Evolutionary conservation across 1,284 basidiomycete genomes (phyloP), one percentile per base, ranked within the genome.

Genomic region (Peniophora sp.): DNA sequence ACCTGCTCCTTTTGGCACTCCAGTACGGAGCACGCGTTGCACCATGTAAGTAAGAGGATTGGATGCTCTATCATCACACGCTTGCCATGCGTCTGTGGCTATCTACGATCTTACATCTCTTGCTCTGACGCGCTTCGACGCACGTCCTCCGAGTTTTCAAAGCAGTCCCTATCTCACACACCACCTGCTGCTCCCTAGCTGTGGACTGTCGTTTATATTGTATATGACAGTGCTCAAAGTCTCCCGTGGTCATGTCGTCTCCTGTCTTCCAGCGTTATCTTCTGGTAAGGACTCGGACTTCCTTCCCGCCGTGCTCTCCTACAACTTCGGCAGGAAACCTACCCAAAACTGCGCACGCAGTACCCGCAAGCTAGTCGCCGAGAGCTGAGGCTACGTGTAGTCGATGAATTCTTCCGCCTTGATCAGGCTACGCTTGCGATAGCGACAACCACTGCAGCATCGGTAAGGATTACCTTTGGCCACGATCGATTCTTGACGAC

Each of bases 311-410:
- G n/a, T 45, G 22, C 25, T 35, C 19, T 32, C 22, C 19, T 17
- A 14, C 12, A 19, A 41, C 38, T n/a, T 10, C 17, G 19, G 25
- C 55, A 75, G 71, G 66, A 59, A 54, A 55, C 60, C 49, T 76
- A 76, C 50, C 51, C 62, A 3, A 52, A 59, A 19, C 51, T 64
- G n/a, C 74, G 71, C 53, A 55, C 53, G 3, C 60, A 45, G 9
- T 59, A 65, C 50, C 72, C 70, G 23, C 53, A 58, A 16, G 71
- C 72, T 55, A 70, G 72, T 25, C 66, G 70, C n/a, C 66, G 75
- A 19, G 61, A 55, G 45, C 67, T 68, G 67, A 61, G 63, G 39
- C 57, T 76, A 20, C 66, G 65, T 22, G 60, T 68, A 25, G 67
- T 67, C 27, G 63, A 69, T 10, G 58, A 64, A 38, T 74, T 77